A percentile compares a stretch with the other conserved stretches of the same genome.
These are phyloP conservation scores for Bombardia bombarda DNA, from an alignment of 495 filamentous ascomycete species.

Conservation along the genomic window DNA sequence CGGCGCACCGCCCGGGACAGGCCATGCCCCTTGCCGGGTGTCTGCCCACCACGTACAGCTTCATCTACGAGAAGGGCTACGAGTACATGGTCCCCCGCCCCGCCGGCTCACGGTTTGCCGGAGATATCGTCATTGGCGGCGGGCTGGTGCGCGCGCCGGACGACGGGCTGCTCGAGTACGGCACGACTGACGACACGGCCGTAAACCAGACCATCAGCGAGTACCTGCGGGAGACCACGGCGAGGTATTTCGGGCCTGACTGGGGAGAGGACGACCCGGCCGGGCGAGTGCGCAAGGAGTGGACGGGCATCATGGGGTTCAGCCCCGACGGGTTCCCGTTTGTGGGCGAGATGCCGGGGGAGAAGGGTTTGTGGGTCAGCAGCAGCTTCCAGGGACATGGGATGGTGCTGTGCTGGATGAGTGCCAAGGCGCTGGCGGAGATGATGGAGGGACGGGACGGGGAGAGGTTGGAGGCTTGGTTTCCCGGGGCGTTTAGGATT, in stretches of 20 bases:
- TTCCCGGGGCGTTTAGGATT: slow-evolving; percentile 42
- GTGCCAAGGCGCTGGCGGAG: slow-evolving; percentile 41
- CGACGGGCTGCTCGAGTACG: slow-evolving; percentile 42
- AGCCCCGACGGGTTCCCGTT: slow-evolving; percentile 49
- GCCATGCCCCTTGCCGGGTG: slow-evolving; percentile 31
- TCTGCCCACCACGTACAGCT: slow-evolving; percentile 50
- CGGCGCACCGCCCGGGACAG: slow-evolving; percentile 48
- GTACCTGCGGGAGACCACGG: slow-evolving; percentile 38
- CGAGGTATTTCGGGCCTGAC: slow-evolving; percentile 45
- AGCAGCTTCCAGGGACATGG: slow-evolving; percentile 52
- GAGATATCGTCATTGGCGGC: slow-evolving; percentile 66
- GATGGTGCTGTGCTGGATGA: slow-evolving; percentile 51
- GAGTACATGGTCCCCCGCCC: slow-evolving; percentile 62
- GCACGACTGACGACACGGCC: slow-evolving; percentile 50
- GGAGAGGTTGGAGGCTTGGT: slow-evolving; percentile 35
- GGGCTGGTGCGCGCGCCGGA: slow-evolving; percentile 43
- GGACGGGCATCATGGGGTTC: slow-evolving; percentile 58
- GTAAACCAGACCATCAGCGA: slow-evolving; percentile 46
- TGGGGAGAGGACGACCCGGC: slow-evolving; percentile 52
- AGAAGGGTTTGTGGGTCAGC: slow-evolving; percentile 41
- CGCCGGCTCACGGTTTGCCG: slow-evolving; percentile 29
- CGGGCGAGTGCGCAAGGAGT: slow-evolving; percentile 49
- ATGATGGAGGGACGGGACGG: slow-evolving; percentile 40
- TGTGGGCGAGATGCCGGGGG: slow-evolving; percentile 39
- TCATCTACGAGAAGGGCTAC: slow-evolving; percentile 51